phyloP scores from a whole-genome alignment of 306 rosid genomes.

The Cucurbita maxima region DNA sequence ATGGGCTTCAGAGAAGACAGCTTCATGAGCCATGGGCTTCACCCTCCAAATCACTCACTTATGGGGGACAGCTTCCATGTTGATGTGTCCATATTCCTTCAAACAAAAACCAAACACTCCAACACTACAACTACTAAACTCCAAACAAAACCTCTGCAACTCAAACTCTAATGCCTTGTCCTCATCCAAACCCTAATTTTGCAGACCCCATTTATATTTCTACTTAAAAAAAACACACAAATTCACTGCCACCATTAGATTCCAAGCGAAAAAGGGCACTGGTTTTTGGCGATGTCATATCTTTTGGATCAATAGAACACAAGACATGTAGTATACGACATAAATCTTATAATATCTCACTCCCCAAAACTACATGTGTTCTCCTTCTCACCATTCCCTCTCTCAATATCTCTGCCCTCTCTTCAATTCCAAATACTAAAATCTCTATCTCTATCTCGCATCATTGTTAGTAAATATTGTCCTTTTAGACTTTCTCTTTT shows the following conservation, averaged over 20 bases:
- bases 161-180: constrained; percentile 17
- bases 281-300: constrained; percentile 18
- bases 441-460: neutral
- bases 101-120: neutral
- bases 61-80: neutral
- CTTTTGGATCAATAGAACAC: constrained; percentile 1
- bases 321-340: constrained; percentile 23
- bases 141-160: neutral
- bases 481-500: too few species aligned
- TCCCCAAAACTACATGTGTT: constrained; percentile 17
- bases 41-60: neutral
- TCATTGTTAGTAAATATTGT: too few species aligned
- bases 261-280: constrained; percentile 7
- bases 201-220: neutral
- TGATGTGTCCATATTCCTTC: neutral
- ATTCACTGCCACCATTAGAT: neutral
- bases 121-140: constrained; percentile 2
- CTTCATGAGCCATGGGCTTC: too few species aligned
- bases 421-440: constrained; percentile 18
- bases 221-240: neutral
- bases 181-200: constrained; percentile 12
- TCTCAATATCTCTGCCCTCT: neutral
- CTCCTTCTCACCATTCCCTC: neutral
- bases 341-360: constrained; percentile 6
- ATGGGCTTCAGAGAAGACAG: too few species aligned